These are phyloP conservation scores for Mycena olivaceomarginata DNA, from an alignment of 768 basidiomycete genomes.

Conservation along the genomic window DNA sequence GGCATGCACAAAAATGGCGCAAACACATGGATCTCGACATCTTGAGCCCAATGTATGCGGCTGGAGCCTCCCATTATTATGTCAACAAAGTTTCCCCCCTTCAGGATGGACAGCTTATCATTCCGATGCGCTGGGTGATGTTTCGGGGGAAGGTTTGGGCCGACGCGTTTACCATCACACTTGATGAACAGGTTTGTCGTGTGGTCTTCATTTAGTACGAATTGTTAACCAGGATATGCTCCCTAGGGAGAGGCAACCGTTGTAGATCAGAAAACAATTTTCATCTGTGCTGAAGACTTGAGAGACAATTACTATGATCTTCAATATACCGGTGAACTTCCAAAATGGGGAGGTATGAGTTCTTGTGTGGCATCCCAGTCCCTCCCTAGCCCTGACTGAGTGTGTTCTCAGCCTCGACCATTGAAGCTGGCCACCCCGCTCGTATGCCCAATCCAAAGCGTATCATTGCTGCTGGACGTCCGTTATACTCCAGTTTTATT, in stretches of 20 bases:
- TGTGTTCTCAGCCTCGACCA: not conserved
- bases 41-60: conserved; percentile 1
- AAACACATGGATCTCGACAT: conserved; percentile 9
- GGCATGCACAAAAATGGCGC: conserved; percentile 5
- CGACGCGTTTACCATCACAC: not conserved
- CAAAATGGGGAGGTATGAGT: not conserved
- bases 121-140: not conserved
- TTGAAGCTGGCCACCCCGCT: not conserved
- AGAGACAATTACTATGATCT: not conserved
- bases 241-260: not conserved
- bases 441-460: not conserved
- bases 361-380: not conserved
- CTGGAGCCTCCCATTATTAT: not conserved
- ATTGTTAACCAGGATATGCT: not conserved
- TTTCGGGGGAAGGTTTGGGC: not conserved
- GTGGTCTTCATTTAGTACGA: not conserved
- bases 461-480: not conserved
- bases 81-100: not conserved
- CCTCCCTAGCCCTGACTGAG: not conserved
- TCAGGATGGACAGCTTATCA: not conserved
- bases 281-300: not conserved
- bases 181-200: not conserved
- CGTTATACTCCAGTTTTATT: not conserved
- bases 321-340: not conserved
- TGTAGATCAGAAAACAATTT: not conserved